These are phyloP conservation scores for Wallacemonas sp. DNA, from an alignment of 208 protist species.

Conservation along the genomic window DNA sequence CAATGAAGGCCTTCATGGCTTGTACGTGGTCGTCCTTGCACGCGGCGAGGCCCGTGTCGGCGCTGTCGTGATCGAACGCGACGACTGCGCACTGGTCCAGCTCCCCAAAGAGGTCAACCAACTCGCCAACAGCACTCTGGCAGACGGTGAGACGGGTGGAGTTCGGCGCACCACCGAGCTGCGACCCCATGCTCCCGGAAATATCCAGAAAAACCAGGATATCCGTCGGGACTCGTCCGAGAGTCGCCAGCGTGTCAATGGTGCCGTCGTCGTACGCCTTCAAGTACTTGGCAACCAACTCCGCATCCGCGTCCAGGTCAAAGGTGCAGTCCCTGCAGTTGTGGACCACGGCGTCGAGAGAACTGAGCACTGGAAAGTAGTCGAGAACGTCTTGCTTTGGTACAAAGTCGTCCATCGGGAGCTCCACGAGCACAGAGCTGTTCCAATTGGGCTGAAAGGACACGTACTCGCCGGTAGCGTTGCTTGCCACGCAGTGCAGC, in stretches of 20 bases:
- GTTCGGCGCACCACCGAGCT: background rate
- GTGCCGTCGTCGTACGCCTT: constrained; percentile 8
- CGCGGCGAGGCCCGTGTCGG: background rate
- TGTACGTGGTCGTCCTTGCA: background rate
- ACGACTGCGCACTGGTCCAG: background rate
- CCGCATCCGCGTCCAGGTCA: constrained; percentile 5
- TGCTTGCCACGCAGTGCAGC: background rate
- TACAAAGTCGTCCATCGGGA: too few relatives aligned
- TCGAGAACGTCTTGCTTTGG: too few relatives aligned
- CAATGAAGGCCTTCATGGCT: background rate
- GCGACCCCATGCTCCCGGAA: background rate
- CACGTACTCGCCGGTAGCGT: background rate
- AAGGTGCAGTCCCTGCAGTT: too few relatives aligned
- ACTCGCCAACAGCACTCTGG: too few relatives aligned
- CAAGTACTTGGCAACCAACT: constrained; percentile 6
- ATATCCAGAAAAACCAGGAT: background rate
- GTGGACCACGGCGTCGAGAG: too few relatives aligned
- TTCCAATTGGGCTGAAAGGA: too few relatives aligned
- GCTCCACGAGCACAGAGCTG: too few relatives aligned
- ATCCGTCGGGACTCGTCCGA: background rate
- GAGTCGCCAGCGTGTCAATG: constrained; percentile 1
- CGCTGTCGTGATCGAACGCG: background rate
- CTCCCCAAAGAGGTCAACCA: too few relatives aligned
- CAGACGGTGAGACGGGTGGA: background rate
- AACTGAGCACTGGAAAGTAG: too few relatives aligned